Percentiles rank a stretch among this genome's conserved stretches.
Conservation (phyloP, 805 yeast species). For the Ogataea paradorogensis region DNA sequence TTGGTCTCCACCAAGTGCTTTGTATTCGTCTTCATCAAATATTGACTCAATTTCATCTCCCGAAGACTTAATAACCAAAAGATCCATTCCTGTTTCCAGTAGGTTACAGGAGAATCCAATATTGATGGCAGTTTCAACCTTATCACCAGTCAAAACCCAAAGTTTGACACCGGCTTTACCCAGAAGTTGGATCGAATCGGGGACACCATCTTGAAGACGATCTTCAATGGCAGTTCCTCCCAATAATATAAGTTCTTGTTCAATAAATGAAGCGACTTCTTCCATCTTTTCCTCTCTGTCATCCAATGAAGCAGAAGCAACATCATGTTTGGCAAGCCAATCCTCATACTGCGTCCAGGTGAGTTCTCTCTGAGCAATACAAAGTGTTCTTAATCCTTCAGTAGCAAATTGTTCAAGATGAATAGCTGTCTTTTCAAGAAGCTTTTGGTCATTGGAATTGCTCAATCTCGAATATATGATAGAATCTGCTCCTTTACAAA, state of each 20-base stretch:
- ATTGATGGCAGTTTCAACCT: conserved; percentile 85
- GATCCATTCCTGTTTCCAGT: conserved; percentile 71
- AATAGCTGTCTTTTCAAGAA: conserved; percentile 60
- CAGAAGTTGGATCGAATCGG: conserved; percentile 68
- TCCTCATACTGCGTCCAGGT: conserved; percentile 57
- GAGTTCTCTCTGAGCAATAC: conserved; percentile 71
- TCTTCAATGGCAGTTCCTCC: conserved; percentile 91
- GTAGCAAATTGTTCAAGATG: conserved; percentile 78
- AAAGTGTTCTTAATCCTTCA: conserved; percentile 79
- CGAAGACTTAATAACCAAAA: conserved; percentile 59
- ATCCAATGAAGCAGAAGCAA: conserved; percentile 62
- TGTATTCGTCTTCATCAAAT: conserved; percentile 33
- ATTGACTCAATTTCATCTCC: conserved; percentile 52
- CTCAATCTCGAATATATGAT: conserved; percentile 66
- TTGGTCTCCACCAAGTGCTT: conserved; percentile 18
- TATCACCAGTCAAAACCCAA: conserved; percentile 87
- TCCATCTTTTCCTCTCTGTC: conserved; percentile 70
- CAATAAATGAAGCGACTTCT: conserved; percentile 70
- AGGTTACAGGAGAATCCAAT: conserved; percentile 84
- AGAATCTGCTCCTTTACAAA: conserved; percentile 86
- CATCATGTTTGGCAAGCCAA: conserved; percentile 63
- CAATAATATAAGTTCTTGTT: conserved; percentile 57
- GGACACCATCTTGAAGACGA: conserved; percentile 82
- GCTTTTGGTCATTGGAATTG: conserved; percentile 41
- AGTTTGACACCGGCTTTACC: conserved; percentile 77